A percentile compares a stretch with the other conserved stretches of the same genome.
Evolutionary conservation across 129 eudicot species (phyloP).

Genomic region (Pulicaria dysenterica): DNA sequence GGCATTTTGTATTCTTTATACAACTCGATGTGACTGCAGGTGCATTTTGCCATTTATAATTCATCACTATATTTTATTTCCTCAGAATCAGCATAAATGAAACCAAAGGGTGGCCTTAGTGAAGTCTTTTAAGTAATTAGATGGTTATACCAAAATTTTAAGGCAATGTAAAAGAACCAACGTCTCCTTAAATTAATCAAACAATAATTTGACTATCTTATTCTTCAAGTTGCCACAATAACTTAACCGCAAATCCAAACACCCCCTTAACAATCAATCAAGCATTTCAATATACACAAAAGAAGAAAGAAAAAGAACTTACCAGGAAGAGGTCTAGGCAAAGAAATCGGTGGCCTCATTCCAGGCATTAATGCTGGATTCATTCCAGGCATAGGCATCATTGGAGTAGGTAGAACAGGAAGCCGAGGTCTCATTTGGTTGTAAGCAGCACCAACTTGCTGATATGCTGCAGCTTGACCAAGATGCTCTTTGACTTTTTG

Average conservation of each 20-base stretch:
- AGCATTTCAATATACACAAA: not conserved
- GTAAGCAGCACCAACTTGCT: constrained; percentile 79
- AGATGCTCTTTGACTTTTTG: constrained; percentile 93
- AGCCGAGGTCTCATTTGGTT: constrained; percentile 70
- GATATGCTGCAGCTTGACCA: constrained; percentile 66
- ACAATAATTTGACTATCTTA: not conserved
- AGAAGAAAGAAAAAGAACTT: not conserved
- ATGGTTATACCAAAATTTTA: too few species aligned
- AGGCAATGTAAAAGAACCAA: too few species aligned
- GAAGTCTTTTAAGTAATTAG: too few species aligned
- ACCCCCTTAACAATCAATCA: too few species aligned
- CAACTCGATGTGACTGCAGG: too few species aligned
- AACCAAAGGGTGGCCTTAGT: too few species aligned
- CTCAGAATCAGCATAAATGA: too few species aligned
- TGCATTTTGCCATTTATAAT: too few species aligned
- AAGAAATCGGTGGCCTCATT: constrained; percentile 64
- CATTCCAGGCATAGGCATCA: constrained; percentile 58
- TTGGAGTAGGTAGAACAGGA: constrained; percentile 63
- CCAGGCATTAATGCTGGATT: constrained; percentile 58
- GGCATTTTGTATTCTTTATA: too few species aligned
- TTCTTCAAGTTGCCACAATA: not conserved
- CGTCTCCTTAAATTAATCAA: not conserved
- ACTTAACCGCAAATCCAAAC: not conserved
- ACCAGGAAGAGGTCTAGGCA: constrained; percentile 73
- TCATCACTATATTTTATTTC: too few species aligned